A percentile compares a stretch with the other conserved stretches of the same genome.
These are phyloP conservation scores for Pholiota adiposa DNA, from an alignment of 1,284 basidiomycete species.

Conservation along the genomic window DNA sequence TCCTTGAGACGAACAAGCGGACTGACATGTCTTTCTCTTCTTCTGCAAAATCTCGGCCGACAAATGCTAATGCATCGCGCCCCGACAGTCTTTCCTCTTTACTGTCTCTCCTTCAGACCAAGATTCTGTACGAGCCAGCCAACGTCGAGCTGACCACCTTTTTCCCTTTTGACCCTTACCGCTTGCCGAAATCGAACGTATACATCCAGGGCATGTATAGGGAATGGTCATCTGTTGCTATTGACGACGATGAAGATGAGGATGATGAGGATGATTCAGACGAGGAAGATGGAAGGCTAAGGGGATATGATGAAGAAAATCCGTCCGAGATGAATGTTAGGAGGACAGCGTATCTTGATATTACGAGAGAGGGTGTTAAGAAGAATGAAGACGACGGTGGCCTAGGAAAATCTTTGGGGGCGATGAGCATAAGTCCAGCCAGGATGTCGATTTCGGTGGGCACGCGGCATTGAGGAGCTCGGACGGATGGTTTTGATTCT, in stretches of 20 bases:
- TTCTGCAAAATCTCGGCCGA: conserved; percentile 20
- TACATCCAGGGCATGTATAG: conserved; percentile 77
- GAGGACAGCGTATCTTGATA: conserved; percentile 31
- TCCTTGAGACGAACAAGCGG: conserved; percentile 85
- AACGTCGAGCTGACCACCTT: conserved; percentile 88
- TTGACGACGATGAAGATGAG: conserved; percentile 66
- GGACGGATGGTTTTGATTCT: not conserved
- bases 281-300: conserved; percentile 20
- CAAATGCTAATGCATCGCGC: conserved; percentile 4
- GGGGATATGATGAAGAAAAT: conserved; percentile 9
- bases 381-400: conserved; percentile 43
- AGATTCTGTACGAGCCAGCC: conserved; percentile 36
- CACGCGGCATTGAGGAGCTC: conserved; percentile 8
- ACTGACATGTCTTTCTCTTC: conserved; percentile 37
- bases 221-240: conserved; percentile 79
- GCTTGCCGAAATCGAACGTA: conserved; percentile 73
- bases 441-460: conserved; percentile 22
- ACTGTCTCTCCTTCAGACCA: conserved; percentile 14
- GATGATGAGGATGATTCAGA: conserved; percentile 25
- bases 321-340: conserved; percentile 6
- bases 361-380: conserved; percentile 28
- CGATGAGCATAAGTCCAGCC: conserved; percentile 79
- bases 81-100: conserved; percentile 7
- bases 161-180: conserved; percentile 99
- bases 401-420: conserved; percentile 68